Conservation (phyloP, 768 basidiomycete species). For the Trametopsis cervina region DNA sequence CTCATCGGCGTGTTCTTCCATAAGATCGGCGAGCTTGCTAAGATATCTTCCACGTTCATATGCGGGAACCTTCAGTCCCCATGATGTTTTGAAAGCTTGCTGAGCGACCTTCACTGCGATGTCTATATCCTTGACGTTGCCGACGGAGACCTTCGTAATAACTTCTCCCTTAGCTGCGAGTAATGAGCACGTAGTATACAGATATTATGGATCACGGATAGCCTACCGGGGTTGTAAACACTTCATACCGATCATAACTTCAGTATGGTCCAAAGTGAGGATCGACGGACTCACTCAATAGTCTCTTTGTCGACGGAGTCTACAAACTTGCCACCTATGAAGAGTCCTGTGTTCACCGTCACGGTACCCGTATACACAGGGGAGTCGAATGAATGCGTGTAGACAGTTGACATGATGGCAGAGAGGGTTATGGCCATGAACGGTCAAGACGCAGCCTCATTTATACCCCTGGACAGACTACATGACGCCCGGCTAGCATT, state of each 20-base stretch:
- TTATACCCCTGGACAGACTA: too few relatives aligned
- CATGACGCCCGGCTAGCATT: too few relatives aligned
- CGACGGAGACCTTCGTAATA: conserved; percentile 29
- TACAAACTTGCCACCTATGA: conserved; percentile 34
- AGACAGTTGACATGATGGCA: conserved; percentile 10
- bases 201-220: neutral
- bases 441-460: too few relatives aligned
- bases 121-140: conserved; percentile 37
- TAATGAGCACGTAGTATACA: neutral
- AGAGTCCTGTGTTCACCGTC: conserved; percentile 30
- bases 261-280: neutral
- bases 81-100: conserved; percentile 32
- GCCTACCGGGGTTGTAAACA: neutral
- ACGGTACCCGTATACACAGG: conserved; percentile 21
- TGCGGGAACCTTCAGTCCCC: conserved; percentile 47
- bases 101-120: conserved; percentile 35
- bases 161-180: conserved; percentile 5
- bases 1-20: conserved; percentile 40
- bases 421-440: neutral
- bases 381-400: conserved; percentile 21
- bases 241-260: neutral
- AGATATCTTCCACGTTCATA: conserved; percentile 34
- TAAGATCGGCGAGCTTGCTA: conserved; percentile 42
- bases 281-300: conserved; percentile 10
- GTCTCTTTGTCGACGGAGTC: conserved; percentile 10